These are phyloP conservation scores for Helotiales sp. DNA, from an alignment of 2,329 filamentous ascomycete genomes.

Conservation along the genomic window DNA sequence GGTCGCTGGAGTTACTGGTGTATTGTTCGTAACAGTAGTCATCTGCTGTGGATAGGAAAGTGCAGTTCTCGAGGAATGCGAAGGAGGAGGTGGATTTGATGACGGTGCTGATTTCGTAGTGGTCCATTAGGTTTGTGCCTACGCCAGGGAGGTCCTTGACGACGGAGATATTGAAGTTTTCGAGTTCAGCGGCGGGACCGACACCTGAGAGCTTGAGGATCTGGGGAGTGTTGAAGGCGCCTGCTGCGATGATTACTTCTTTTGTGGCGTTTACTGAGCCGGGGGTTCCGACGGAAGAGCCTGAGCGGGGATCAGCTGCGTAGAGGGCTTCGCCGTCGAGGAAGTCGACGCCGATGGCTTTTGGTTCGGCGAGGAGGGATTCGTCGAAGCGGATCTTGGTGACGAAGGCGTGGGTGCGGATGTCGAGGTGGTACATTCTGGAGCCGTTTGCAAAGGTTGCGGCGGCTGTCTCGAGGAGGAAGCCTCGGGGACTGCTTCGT, in stretches of 20 bases:
- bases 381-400: slow-evolving; percentile 43
- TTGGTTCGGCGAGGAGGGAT: slow-evolving; percentile 10
- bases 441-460: slow-evolving; percentile 21
- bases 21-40: slow-evolving; percentile 14
- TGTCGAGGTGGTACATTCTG: slow-evolving; percentile 22
- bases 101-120: slow-evolving; percentile 46
- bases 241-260: slow-evolving; percentile 49
- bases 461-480: slow-evolving; percentile 26
- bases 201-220: slow-evolving; percentile 47
- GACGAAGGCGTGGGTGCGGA: slow-evolving; percentile 34
- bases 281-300: not conserved
- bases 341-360: slow-evolving; percentile 42
- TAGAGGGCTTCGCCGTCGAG: slow-evolving; percentile 38
- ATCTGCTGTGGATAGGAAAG: not conserved
- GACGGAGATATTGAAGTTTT: slow-evolving; percentile 43
- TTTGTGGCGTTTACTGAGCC: slow-evolving; percentile 14
- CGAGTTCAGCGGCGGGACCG: slow-evolving; percentile 41
- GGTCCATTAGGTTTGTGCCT: slow-evolving; percentile 59
- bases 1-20: slow-evolving; percentile 52
- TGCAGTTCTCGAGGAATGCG: not conserved
- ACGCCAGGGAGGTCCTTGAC: slow-evolving; percentile 52
- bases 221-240: slow-evolving; percentile 46
- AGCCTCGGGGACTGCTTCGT: slow-evolving; percentile 27
- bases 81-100: not conserved
- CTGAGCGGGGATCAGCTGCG: slow-evolving; percentile 8